phyloP scores from a whole-genome alignment of 208 protist species.

The Trypanosoma conorhini region DNA sequence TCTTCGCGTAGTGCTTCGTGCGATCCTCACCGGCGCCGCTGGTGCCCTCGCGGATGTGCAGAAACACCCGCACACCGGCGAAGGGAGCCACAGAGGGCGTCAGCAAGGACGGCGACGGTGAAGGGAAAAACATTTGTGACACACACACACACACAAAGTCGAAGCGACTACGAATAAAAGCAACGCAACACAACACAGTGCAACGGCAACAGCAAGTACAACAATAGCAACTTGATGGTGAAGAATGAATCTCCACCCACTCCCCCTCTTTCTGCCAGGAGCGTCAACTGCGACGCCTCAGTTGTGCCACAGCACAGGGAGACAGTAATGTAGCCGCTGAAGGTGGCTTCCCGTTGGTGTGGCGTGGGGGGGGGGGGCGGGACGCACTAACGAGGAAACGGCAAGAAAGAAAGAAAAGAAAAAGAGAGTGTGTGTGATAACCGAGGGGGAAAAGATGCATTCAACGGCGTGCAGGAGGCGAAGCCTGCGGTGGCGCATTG shows the following conservation, averaged over 20 bases:
- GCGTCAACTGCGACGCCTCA: background rate
- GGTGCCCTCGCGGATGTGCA: slow-evolving; percentile 43
- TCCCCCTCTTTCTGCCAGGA: background rate
- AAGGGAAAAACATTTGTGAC: background rate
- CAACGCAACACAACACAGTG: too few species aligned
- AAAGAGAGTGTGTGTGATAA: too few species aligned
- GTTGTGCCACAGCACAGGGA: background rate
- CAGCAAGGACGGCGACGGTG: background rate
- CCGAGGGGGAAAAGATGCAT: background rate
- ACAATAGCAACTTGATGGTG: too few species aligned
- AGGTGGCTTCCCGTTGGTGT: background rate
- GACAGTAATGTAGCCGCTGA: background rate
- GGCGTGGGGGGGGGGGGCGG: too few species aligned
- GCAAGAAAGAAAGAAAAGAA: background rate
- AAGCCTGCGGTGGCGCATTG: background rate
- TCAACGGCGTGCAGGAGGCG: background rate
- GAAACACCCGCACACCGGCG: slow-evolving; percentile 48
- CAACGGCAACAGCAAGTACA: too few species aligned
- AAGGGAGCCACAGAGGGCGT: slow-evolving; percentile 22
- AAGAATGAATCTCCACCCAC: too few species aligned
- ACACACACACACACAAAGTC: slow-evolving; percentile 10
- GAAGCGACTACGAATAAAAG: slow-evolving; percentile 6
- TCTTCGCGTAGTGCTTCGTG: slow-evolving; percentile 28
- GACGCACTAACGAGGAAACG: background rate
- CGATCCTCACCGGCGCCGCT: background rate